Evolutionary conservation across 176 grass and related monocot genomes (phyloP).

Genomic region (Coix lacrymajobi): DNA sequence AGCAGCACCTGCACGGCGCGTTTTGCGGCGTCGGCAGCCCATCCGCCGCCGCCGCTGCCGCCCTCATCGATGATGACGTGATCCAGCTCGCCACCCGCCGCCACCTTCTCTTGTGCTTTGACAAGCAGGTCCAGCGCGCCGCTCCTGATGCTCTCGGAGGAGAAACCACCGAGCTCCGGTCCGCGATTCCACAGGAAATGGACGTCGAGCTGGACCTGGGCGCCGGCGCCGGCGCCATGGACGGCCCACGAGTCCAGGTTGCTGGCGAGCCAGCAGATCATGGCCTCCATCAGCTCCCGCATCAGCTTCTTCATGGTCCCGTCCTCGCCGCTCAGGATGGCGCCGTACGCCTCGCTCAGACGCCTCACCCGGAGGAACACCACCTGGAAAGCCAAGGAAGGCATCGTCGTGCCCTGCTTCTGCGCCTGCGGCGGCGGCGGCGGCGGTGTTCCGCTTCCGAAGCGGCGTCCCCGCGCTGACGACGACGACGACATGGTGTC

Average conservation of each 20-base stretch:
- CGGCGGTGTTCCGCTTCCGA: too few relatives aligned
- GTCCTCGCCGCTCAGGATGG: constrained; percentile 32
- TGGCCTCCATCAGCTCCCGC: constrained; percentile 43
- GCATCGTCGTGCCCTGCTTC: constrained; percentile 3
- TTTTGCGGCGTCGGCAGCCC: constrained; percentile 32
- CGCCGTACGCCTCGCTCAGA: constrained; percentile 7
- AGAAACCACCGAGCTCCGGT: constrained; percentile 22
- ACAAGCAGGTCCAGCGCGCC: constrained; percentile 15
- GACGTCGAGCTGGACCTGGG: constrained; percentile 47
- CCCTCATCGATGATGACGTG: neutral
- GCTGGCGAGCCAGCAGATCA: constrained; percentile 33
- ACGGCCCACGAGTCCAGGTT: constrained; percentile 29
- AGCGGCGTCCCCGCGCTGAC: too few relatives aligned
- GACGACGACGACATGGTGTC: neutral
- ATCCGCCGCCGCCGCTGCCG: neutral
- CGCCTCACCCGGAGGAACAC: constrained; percentile 43
- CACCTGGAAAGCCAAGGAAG: constrained; percentile 46
- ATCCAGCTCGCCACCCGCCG: neutral
- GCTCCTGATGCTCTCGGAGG: constrained; percentile 23
- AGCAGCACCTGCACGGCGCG: constrained; percentile 29
- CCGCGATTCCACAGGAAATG: constrained; percentile 53
- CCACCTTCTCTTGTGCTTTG: neutral
- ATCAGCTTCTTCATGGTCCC: constrained; percentile 29
- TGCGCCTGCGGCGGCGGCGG: too few relatives aligned
- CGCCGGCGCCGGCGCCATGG: neutral